A percentile compares a stretch with the other conserved stretches of the same genome.
Evolutionary conservation across 192 early-diverging fungal genomes (phyloP).

Genomic region (Gigaspora rosea): DNA sequence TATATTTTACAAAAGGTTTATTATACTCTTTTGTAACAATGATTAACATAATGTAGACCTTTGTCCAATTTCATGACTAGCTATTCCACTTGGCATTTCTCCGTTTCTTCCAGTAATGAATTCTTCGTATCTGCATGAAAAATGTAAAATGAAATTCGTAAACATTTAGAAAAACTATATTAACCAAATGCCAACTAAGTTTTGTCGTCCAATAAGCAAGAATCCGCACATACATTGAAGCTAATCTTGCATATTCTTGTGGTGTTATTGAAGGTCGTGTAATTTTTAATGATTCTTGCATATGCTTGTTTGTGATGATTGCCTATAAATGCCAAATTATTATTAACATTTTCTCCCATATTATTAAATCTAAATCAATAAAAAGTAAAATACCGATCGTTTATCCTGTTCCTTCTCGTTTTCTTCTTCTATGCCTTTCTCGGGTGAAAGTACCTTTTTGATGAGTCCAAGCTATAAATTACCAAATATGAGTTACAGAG

Average conservation of each 20-base stretch:
- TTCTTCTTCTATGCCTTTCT: no score
- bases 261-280: conserved; percentile 34
- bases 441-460: no score
- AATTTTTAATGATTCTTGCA: conserved; percentile 18
- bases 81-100: conserved; percentile 55
- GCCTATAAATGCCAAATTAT: conserved; percentile 33
- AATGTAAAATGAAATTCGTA: not conserved
- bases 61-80: conserved; percentile 46
- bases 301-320: conserved; percentile 25
- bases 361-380: no score
- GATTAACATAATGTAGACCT: conserved; percentile 43
- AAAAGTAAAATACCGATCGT: no score
- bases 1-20: no score
- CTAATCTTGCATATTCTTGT: conserved; percentile 32
- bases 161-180: not conserved
- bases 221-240: conserved; percentile 39
- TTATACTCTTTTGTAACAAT: no score
- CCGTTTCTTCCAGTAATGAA: conserved; percentile 62
- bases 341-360: no score
- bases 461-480: no score
- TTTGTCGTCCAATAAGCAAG: not conserved
- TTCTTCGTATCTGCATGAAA: conserved; percentile 48
- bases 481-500: no score
- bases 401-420: no score
- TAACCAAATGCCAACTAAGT: no score